phyloP scores from a whole-genome alignment of 768 basidiomycete genomes.

The Guyanaporus albipodus region DNA sequence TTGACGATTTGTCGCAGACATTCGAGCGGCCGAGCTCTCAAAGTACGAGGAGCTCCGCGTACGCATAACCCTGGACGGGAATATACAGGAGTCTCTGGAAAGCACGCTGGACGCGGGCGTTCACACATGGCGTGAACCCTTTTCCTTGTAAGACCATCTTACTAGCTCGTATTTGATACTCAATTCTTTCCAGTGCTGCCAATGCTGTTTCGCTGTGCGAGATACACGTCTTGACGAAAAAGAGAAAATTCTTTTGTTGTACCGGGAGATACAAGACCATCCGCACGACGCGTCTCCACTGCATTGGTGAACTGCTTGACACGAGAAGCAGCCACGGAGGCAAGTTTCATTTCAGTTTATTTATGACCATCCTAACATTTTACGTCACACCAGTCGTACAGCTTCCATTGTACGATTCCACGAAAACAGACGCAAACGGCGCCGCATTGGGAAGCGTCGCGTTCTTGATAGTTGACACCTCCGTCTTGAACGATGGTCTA shows the following conservation, averaged over 20 bases:
- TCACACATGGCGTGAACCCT: constrained; percentile 29
- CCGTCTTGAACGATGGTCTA: constrained; percentile 13
- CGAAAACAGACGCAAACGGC: constrained; percentile 26
- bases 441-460: constrained; percentile 26
- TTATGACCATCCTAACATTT: constrained; percentile 26
- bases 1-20: constrained; percentile 13
- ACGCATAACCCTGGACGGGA: constrained; percentile 25
- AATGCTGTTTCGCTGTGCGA: constrained; percentile 25
- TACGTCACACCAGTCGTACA: constrained; percentile 29
- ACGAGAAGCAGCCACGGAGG: constrained; percentile 25
- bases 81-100: constrained; percentile 28
- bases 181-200: constrained; percentile 14
- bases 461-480: constrained; percentile 22
- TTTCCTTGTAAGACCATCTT: constrained; percentile 22
- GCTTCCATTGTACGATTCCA: constrained; percentile 33
- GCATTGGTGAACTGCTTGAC: constrained; percentile 24
- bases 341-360: constrained; percentile 29
- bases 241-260: constrained; percentile 27
- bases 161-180: constrained; percentile 2
- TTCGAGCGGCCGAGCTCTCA: constrained; percentile 19
- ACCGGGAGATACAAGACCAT: constrained; percentile 25
- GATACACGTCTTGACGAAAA: constrained; percentile 26
- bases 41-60: constrained; percentile 25
- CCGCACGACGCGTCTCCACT: constrained; percentile 28
- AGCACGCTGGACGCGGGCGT: constrained; percentile 23